Conservation (phyloP, 768 basidiomycete genomes). For the Kwoniella botswanensis region DNA sequence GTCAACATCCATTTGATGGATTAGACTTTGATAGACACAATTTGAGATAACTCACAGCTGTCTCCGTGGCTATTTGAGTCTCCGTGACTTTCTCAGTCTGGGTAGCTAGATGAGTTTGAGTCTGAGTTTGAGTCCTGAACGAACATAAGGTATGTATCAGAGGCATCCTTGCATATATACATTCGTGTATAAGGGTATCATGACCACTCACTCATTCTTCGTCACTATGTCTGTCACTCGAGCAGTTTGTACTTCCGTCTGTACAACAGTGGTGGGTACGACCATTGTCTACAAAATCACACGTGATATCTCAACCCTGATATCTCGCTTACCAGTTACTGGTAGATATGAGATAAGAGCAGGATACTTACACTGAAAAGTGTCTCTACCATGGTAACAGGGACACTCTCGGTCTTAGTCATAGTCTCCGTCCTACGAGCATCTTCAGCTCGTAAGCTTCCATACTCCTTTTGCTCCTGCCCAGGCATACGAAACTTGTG, state of each 20-base stretch:
- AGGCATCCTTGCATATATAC: background rate
- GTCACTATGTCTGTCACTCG: background rate
- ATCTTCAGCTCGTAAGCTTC: too few species aligned
- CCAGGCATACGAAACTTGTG: background rate
- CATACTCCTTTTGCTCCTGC: background rate
- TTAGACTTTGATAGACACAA: too few species aligned
- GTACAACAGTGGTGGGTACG: conserved; percentile 27
- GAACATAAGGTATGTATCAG: too few species aligned
- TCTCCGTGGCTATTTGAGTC: conserved; percentile 6
- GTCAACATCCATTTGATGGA: background rate
- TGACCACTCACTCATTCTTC: background rate
- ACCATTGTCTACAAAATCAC: conserved; percentile 1
- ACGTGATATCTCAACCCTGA: too few species aligned
- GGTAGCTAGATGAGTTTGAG: conserved; percentile 4
- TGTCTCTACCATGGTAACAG: conserved; percentile 16
- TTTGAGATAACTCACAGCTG: conserved; percentile 1
- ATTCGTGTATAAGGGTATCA: too few species aligned
- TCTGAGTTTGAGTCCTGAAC: background rate
- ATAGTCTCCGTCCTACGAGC: background rate
- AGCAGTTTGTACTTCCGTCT: conserved; percentile 19
- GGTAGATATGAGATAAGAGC: too few species aligned
- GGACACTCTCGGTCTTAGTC: background rate
- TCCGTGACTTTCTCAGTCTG: conserved; percentile 17
- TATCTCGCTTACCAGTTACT: too few species aligned
- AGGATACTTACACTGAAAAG: background rate